Evolutionary conservation across 2,329 filamentous ascomycete species (phyloP).

Genomic region (Apiospora phragmitis): DNA sequence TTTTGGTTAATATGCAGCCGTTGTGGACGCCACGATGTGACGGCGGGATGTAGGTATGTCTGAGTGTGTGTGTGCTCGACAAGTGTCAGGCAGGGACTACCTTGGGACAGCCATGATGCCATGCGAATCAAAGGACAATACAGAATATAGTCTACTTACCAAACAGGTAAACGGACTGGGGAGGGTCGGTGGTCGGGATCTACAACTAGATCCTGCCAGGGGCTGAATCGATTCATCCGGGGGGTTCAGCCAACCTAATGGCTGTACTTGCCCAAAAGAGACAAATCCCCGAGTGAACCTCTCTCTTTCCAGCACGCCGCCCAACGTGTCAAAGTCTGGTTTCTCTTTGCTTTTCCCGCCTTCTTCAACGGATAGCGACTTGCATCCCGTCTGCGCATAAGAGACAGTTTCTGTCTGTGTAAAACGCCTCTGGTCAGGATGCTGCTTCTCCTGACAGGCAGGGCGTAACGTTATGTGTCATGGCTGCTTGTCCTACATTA

Average conservation of each 20-base stretch:
- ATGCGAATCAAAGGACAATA: neutral
- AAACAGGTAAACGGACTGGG: neutral
- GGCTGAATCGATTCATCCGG: slow-evolving; percentile 3
- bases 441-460: neutral
- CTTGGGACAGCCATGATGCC: neutral
- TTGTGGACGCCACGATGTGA: neutral
- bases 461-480: neutral
- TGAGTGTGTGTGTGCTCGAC: neutral
- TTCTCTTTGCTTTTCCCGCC: neutral
- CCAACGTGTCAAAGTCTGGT: neutral
- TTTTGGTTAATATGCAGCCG: neutral
- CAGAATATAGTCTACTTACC: neutral
- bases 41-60: neutral
- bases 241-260: neutral
- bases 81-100: neutral
- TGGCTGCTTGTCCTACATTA: slow-evolving; percentile 1
- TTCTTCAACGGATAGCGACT: slow-evolving; percentile 1
- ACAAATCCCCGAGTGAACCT: neutral
- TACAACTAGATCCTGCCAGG: slow-evolving; percentile 6
- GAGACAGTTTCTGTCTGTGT: neutral
- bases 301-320: neutral
- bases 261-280: neutral
- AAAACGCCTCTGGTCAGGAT: neutral
- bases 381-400: neutral
- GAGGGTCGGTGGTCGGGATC: neutral